phyloP scores from a whole-genome alignment of 2,329 filamentous ascomycete species.

The Diaporthe citrichinensis region DNA sequence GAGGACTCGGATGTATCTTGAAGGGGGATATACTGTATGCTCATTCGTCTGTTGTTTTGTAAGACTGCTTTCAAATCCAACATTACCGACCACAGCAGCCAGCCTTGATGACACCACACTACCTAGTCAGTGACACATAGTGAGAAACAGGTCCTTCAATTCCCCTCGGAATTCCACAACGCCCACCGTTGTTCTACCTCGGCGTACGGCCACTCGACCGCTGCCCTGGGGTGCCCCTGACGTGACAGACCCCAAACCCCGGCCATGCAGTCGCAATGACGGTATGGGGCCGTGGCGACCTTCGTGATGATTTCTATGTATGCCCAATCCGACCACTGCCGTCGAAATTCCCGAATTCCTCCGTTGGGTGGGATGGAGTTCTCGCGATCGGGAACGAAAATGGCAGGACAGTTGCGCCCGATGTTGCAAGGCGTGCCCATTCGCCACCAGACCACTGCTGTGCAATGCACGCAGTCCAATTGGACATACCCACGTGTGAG shows the following conservation, averaged over 20 bases:
- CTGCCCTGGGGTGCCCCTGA: background rate
- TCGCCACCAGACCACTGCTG: background rate
- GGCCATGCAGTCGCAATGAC: background rate
- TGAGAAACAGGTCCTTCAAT: too few relatives aligned
- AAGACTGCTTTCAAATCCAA: background rate
- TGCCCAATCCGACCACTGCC: background rate
- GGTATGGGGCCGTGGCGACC: background rate
- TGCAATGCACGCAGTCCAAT: too few relatives aligned
- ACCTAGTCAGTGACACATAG: too few relatives aligned
- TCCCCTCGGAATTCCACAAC: background rate
- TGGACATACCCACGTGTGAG: too few relatives aligned
- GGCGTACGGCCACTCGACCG: background rate
- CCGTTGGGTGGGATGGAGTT: background rate
- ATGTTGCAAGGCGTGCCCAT: background rate
- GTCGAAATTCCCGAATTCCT: accelerated
- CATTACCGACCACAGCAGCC: background rate
- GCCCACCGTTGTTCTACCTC: too few relatives aligned
- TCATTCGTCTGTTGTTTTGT: background rate
- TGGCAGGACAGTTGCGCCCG: background rate
- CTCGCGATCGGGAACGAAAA: background rate
- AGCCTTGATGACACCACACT: background rate
- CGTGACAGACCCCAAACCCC: background rate
- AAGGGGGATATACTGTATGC: background rate
- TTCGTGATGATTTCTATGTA: background rate
- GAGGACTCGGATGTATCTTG: slow-evolving; percentile 45